These are phyloP conservation scores for Cryptosporidium baileyi DNA, from an alignment of 169 alveolate genomes.

Conservation along the genomic window DNA sequence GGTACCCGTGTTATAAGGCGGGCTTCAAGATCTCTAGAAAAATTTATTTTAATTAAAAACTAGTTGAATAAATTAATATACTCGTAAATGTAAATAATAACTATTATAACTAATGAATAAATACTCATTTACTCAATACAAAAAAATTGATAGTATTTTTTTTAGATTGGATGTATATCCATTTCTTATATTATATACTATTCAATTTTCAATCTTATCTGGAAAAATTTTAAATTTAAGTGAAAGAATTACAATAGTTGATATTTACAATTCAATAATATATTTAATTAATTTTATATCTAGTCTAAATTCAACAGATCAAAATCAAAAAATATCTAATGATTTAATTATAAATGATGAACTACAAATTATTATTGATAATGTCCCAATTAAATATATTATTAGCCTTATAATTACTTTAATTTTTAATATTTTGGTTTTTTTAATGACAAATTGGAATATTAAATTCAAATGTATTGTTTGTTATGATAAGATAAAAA, in stretches of 20 bases:
- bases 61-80: too few relatives aligned
- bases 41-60: too few relatives aligned
- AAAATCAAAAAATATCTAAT: background rate
- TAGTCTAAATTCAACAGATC: background rate
- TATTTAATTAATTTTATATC: background rate
- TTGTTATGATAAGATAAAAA: background rate
- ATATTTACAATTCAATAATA: background rate
- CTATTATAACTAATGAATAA: background rate
- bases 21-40: too few relatives aligned
- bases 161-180: constrained; percentile 57
- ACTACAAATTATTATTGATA: constrained; percentile 15
- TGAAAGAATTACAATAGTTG: background rate
- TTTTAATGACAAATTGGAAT: constrained; percentile 58
- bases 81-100: too few relatives aligned
- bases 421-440: background rate
- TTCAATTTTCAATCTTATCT: background rate
- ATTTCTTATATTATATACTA: background rate
- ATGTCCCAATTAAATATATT: background rate
- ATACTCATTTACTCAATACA: constrained; percentile 8
- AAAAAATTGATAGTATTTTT: background rate
- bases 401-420: background rate
- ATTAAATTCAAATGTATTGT: constrained; percentile 4
- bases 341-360: constrained; percentile 5
- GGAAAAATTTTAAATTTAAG: background rate
- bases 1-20: too few relatives aligned